Evolutionary conservation across 495 filamentous ascomycete genomes (phyloP), one percentile per base, ranked within the genome.

Genomic region (Tuber indicum): DNA sequence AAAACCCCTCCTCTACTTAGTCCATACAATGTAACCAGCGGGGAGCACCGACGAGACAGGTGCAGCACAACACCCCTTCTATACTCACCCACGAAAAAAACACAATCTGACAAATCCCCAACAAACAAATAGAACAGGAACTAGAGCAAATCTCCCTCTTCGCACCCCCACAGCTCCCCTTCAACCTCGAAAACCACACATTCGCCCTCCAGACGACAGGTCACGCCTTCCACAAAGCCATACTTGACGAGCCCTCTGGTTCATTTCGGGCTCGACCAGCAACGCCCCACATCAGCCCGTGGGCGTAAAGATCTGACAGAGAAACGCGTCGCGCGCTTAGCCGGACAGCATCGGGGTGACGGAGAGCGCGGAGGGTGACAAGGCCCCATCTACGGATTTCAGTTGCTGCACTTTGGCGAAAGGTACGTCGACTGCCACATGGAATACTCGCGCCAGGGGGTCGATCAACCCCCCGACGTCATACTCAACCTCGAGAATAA

Each of bases 401-500:
- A 99, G 84, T 99, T 96, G 96, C 92, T 96, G 36, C 96, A 98
- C 84, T 99, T 99, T 81, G 96, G 96, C 45, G 96, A 96, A 14
- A 88, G 91, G 75, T 98, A 99, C 83, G 85, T 89, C 19, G 92
- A 96, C 82, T 88, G 90, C 17, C 84, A 91, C 72, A 88, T 91
- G 0, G 93, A 98, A 83, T 99, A 99, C 85, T 89, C 89, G 0
- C 93, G 93, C 1, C 87, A 97, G 83, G 96, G 96, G 17, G 92
- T 96, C 8, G 96, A 98, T 83, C 96, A 99, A 85, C 87, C 98
- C 39, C 91, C 92, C 26, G 91, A 94, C 69, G 91, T 98, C 47
- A 89, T 99, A 42, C 85, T 92, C 75, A 97, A 95, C 85, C 86
- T 98, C 36, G 89, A 88, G 80, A 88, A 90, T 6, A 92, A 89